A percentile compares a stretch with the other conserved stretches of the same genome.
These are phyloP conservation scores for Suillus clintonianus DNA, from an alignment of 768 basidiomycete genomes.

Conservation along the genomic window DNA sequence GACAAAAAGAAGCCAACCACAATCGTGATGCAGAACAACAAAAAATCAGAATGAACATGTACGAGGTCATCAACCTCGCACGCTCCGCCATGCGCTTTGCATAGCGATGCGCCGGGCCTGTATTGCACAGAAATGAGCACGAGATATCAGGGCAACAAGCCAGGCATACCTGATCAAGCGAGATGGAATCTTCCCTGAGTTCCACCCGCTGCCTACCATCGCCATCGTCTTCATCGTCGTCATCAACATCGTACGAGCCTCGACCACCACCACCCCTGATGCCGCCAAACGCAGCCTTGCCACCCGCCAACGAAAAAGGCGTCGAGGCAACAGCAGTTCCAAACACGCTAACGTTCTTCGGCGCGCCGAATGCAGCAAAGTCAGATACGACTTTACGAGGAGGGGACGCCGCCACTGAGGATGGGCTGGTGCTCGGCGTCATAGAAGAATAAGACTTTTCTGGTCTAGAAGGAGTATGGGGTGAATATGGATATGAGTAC, in stretches of 20 bases:
- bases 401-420: conserved; percentile 52
- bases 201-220: conserved; percentile 72
- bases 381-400: conserved; percentile 87
- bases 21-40: not conserved
- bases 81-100: conserved; percentile 87
- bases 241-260: conserved; percentile 51
- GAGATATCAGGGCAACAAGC: conserved; percentile 1
- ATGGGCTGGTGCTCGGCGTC: conserved; percentile 28
- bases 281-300: conserved; percentile 84
- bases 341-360: conserved; percentile 75
- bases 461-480: conserved; percentile 46
- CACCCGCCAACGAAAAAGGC: conserved; percentile 76
- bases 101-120: conserved; percentile 84
- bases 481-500: conserved; percentile 57
- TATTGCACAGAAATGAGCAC: conserved; percentile 6
- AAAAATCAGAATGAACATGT: not conserved
- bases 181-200: conserved; percentile 81
- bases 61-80: conserved; percentile 45
- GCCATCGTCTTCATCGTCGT: conserved; percentile 74
- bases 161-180: conserved; percentile 81
- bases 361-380: conserved; percentile 83
- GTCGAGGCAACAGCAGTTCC: conserved; percentile 81
- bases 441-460: conserved; percentile 36
- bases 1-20: not conserved
- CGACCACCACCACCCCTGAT: conserved; percentile 50